Evolutionary conservation across 75 land plant species (phyloP), one percentile per base, ranked within the genome.

Genomic region (Cunninghamia lanceolata): DNA sequence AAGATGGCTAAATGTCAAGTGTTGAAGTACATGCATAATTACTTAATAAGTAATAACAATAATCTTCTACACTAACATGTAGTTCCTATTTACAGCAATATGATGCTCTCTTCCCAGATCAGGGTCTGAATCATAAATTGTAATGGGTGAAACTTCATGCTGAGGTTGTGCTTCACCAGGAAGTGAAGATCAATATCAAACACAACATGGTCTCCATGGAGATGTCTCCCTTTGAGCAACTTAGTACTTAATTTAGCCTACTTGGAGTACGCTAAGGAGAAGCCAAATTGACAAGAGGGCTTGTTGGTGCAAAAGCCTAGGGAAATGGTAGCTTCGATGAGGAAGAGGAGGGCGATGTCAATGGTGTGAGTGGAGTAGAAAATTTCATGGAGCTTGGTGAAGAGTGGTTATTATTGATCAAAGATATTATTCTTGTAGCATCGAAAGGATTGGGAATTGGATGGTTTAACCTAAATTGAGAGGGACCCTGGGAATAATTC

Each of bases 71-170:
- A n/a, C n/a, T n/a, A n/a, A n/a, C n/a, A 98, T 96, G 78, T 98
- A 98, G 30, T 85, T 91, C 82, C 88, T 88, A 77, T 96, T 98
- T 10, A 98, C 99, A 2, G 99, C 98, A 92, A 98, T 98, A 83
- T 96, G 99, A 0, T 95, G 86, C 16, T 98, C 99, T 14, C 93
- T 68, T 0, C 94, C 95, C 17, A 94, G 88, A n/a, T 85, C 91
- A 21, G 96, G 97, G 86, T 96, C 97, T 6, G 97, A 96, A 10
- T 34, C 87, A 82, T 98, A 98, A 75, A 95, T 94, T 34, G 99
- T 96, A 63, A 98, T 98, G 9, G 99, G 98, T 17, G 94, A 86
- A 54, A 96, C 99, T 89, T 96, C 99, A 14, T 96, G 89, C 90
- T 96, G 98, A 46, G 83, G 83, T 89, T 90, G 92, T 28, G 85